Evolutionary conservation across 2,329 filamentous ascomycete genomes (phyloP).

Genomic region (Apiospora marii): DNA sequence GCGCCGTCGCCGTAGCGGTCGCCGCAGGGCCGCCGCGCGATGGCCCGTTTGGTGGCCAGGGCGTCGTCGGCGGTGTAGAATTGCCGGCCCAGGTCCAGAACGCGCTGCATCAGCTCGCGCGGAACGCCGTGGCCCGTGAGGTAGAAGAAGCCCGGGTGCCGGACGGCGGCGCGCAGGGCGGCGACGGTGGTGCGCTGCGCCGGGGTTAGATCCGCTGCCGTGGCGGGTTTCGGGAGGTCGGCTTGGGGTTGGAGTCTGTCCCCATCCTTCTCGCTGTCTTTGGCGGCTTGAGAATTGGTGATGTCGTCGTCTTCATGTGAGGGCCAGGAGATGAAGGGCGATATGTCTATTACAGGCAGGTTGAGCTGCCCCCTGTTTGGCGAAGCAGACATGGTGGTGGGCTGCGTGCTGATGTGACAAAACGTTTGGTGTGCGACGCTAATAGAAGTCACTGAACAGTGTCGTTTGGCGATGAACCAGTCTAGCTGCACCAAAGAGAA

Average conservation of each 20-base stretch:
- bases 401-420: background rate
- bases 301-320: background rate
- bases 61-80: slow-evolving; percentile 3
- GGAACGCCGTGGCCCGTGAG: slow-evolving; percentile 19
- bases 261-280: background rate
- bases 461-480: background rate
- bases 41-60: background rate
- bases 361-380: slow-evolving; percentile 4
- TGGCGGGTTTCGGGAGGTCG: slow-evolving; percentile 6
- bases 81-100: background rate
- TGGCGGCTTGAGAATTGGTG: background rate
- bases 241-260: background rate
- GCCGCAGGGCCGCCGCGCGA: slow-evolving; percentile 1
- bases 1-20: slow-evolving; percentile 23
- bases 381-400: background rate
- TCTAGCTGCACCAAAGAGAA: background rate
- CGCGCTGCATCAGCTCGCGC: slow-evolving; percentile 15
- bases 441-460: background rate
- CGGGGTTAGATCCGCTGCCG: background rate
- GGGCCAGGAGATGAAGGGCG: slow-evolving; percentile 17
- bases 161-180: slow-evolving; percentile 17
- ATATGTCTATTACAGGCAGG: slow-evolving; percentile 23
- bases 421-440: background rate
- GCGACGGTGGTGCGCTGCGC: slow-evolving; percentile 17
- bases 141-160: slow-evolving; percentile 24